Conservation (phyloP, 805 yeast genomes). For the Blastobotrys muscicola region DNA sequence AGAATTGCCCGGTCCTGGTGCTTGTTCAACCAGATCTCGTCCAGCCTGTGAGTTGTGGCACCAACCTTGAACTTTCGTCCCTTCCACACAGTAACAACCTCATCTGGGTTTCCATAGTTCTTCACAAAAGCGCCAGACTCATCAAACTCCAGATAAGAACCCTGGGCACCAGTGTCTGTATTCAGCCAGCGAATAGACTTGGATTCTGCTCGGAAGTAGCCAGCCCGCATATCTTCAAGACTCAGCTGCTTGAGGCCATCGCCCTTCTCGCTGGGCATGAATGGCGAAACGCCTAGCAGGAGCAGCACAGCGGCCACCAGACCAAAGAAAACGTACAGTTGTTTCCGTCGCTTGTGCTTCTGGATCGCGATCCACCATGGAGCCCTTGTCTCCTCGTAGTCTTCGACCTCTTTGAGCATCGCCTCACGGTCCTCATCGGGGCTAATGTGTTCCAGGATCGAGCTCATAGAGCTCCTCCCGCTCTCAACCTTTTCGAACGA, state of each 20-base stretch:
- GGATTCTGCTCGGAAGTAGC: constrained; percentile 43
- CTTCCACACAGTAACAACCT: constrained; percentile 2
- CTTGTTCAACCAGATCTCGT: constrained; percentile 36
- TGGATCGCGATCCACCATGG: too few species aligned
- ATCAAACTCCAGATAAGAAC: not conserved
- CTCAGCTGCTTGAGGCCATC: constrained; percentile 19
- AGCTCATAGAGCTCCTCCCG: too few species aligned
- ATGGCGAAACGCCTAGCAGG: not conserved
- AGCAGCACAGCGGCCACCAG: not conserved
- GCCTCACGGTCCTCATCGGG: too few species aligned
- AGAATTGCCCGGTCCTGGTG: constrained; percentile 44
- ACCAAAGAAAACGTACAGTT: too few species aligned
- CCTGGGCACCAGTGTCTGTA: constrained; percentile 35
- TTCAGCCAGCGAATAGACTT: constrained; percentile 64
- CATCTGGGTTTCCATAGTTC: constrained; percentile 19
- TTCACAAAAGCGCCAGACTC: constrained; percentile 50
- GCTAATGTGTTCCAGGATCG: too few species aligned
- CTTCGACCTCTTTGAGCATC: too few species aligned
- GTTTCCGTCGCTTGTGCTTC: too few species aligned
- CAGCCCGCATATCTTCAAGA: constrained; percentile 42
- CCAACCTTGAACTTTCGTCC: constrained; percentile 31
- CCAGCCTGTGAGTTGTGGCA: constrained; percentile 33
- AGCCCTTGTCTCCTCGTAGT: too few species aligned
- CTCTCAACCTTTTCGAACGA: too few species aligned
- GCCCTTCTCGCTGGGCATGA: not conserved